Conservation (phyloP, 768 basidiomycete genomes). For the Termitomyces sp. region DNA sequence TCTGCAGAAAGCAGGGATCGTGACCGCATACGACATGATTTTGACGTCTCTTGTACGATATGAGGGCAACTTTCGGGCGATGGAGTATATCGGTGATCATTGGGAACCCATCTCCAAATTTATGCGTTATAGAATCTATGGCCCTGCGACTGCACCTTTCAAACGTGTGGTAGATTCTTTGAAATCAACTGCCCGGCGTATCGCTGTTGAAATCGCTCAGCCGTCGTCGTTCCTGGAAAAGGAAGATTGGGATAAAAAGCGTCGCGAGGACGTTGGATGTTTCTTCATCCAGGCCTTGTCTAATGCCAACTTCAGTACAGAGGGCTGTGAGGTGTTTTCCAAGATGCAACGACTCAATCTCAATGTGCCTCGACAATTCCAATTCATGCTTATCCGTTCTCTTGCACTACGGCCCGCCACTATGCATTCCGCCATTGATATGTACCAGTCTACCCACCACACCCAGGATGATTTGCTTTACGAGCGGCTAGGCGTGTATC, state of each 20-base stretch:
- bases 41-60: constrained; percentile 28
- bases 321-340: constrained; percentile 31
- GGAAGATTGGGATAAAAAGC: constrained; percentile 19
- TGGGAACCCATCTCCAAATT: constrained; percentile 26
- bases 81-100: constrained; percentile 35
- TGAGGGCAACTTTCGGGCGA: constrained; percentile 22
- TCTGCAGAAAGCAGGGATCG: constrained; percentile 15
- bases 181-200: constrained; percentile 8
- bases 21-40: constrained; percentile 31
- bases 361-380: constrained; percentile 19
- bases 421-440: constrained; percentile 16
- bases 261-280: constrained; percentile 25
- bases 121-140: constrained; percentile 2
- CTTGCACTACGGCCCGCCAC: constrained; percentile 30
- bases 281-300: constrained; percentile 38
- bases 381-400: constrained; percentile 31
- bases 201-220: constrained; percentile 22
- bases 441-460: constrained; percentile 2
- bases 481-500: constrained; percentile 41
- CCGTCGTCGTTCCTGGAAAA: constrained; percentile 22
- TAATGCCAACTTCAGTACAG: constrained; percentile 21
- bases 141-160: not conserved
- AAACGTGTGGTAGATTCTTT: constrained; percentile 4
- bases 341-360: constrained; percentile 33
- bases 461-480: constrained; percentile 7